phyloP scores from a whole-genome alignment of 2,329 filamentous ascomycete species.

The Gremmenia infestans region DNA sequence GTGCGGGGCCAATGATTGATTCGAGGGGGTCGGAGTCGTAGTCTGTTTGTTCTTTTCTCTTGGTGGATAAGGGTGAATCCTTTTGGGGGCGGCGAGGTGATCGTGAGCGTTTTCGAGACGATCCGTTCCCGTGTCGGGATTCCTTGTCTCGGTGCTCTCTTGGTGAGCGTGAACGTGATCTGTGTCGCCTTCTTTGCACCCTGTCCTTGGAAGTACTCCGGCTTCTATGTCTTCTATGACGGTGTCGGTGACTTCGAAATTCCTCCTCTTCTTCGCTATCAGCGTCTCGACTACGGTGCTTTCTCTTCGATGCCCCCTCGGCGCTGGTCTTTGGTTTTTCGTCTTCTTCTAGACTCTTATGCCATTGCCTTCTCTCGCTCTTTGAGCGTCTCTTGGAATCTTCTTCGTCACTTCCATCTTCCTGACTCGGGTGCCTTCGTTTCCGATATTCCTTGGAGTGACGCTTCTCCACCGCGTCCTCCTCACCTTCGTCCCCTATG shows the following conservation, averaged over 20 bases:
- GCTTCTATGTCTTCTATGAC: slow-evolving; percentile 29
- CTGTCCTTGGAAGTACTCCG: slow-evolving; percentile 19
- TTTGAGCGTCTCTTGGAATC: not conserved
- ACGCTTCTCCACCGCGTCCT: not conserved
- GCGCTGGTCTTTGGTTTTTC: not conserved
- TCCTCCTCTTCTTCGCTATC: slow-evolving; percentile 2
- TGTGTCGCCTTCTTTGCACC: slow-evolving; percentile 14
- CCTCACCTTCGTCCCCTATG: not conserved
- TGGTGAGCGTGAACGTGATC: slow-evolving; percentile 22
- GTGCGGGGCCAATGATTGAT: slow-evolving; percentile 70
- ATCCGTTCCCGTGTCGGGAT: slow-evolving; percentile 32
- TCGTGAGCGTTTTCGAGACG: slow-evolving; percentile 21
- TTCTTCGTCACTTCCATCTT: not conserved
- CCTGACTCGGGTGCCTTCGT: not conserved
- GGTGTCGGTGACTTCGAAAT: slow-evolving; percentile 27
- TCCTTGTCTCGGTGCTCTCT: slow-evolving; percentile 23
- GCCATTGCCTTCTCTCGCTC: not conserved
- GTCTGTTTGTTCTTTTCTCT: slow-evolving; percentile 10
- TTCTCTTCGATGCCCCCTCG: slow-evolving; percentile 1
- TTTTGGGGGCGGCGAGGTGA: slow-evolving; percentile 13
- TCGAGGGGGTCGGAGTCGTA: slow-evolving; percentile 69
- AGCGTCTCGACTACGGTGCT: slow-evolving; percentile 1
- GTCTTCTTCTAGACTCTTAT: not conserved
- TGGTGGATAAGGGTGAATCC: slow-evolving; percentile 9
- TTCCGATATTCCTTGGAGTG: not conserved